A percentile compares a stretch with the other conserved stretches of the same genome.
phyloP scores from a whole-genome alignment of 768 basidiomycete genomes.

The Zangia roseola region DNA sequence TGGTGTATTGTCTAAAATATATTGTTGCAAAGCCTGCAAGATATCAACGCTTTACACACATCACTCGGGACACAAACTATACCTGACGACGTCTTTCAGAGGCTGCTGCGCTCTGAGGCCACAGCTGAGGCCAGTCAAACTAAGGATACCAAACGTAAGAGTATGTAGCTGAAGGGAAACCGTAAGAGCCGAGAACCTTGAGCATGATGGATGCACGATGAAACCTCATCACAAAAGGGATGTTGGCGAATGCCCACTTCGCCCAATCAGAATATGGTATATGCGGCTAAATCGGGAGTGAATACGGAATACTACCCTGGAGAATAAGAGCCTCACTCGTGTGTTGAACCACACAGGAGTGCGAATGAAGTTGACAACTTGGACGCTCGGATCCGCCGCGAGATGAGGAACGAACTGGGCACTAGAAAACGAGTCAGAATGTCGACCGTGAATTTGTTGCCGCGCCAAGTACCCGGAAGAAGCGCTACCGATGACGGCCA shows the following conservation, averaged over 20 bases:
- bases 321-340: slow-evolving; percentile 37
- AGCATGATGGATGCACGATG: slow-evolving; percentile 54
- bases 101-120: slow-evolving; percentile 6
- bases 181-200: slow-evolving; percentile 29
- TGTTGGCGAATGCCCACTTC: slow-evolving; percentile 54
- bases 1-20: slow-evolving; percentile 50
- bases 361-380: slow-evolving; percentile 57
- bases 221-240: slow-evolving; percentile 50
- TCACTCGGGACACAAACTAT: not conserved
- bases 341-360: slow-evolving; percentile 62
- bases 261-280: slow-evolving; percentile 39
- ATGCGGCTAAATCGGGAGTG: slow-evolving; percentile 31
- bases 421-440: slow-evolving; percentile 31
- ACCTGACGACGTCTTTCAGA: slow-evolving; percentile 17
- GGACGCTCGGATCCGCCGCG: slow-evolving; percentile 47
- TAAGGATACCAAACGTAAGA: not conserved
- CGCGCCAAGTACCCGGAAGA: slow-evolving; percentile 51
- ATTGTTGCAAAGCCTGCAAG: slow-evolving; percentile 38
- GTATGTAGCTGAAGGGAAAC: too few species aligned
- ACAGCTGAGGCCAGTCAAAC: slow-evolving; percentile 20
- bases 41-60: not conserved
- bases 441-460: not conserved
- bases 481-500: slow-evolving; percentile 57
- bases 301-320: not conserved
- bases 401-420: slow-evolving; percentile 62